These are phyloP conservation scores for Scutellaria minor DNA, from an alignment of 257 asterid species.

Conservation along the genomic window DNA sequence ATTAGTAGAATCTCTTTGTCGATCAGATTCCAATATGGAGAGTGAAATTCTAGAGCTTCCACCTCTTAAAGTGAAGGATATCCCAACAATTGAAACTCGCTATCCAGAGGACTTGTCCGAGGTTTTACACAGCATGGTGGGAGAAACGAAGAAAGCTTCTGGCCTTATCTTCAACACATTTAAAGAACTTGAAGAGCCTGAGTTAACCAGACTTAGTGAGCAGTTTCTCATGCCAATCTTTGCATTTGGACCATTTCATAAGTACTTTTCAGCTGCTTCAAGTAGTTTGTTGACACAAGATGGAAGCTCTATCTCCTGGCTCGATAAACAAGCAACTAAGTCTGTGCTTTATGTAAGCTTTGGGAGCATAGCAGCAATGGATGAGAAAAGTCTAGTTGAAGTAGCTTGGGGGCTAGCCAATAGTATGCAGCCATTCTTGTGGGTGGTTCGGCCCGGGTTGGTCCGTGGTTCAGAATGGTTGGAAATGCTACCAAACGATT, in stretches of 20 bases:
- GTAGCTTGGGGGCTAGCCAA: conserved; percentile 56
- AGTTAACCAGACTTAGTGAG: conserved; percentile 22
- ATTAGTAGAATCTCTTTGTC: not conserved
- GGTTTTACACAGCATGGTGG: conserved; percentile 26
- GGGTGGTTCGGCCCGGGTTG: conserved; percentile 57
- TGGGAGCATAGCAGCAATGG: conserved; percentile 49
- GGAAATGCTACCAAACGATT: conserved; percentile 37
- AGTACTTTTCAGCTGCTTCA: conserved; percentile 40
- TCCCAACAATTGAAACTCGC: conserved; percentile 22
- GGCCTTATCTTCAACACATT: conserved; percentile 43
- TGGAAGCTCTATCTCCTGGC: conserved; percentile 49
- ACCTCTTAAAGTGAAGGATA: conserved; percentile 44
- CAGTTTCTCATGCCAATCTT: conserved; percentile 35
- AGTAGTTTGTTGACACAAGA: conserved; percentile 50
- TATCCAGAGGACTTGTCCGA: conserved; percentile 16
- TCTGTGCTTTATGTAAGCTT: conserved; percentile 58
- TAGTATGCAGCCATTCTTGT: conserved; percentile 46
- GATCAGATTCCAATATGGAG: conserved; percentile 38
- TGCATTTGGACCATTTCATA: conserved; percentile 49
- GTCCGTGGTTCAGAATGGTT: conserved; percentile 34
- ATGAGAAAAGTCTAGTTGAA: conserved; percentile 35
- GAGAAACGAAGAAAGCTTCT: conserved; percentile 35
- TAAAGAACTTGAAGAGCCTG: conserved; percentile 40
- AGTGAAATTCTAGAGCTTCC: conserved; percentile 37
- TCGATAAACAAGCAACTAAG: conserved; percentile 42